Evolutionary conservation across 805 yeast species (phyloP).

Genomic region (Saturnispora silvae): DNA sequence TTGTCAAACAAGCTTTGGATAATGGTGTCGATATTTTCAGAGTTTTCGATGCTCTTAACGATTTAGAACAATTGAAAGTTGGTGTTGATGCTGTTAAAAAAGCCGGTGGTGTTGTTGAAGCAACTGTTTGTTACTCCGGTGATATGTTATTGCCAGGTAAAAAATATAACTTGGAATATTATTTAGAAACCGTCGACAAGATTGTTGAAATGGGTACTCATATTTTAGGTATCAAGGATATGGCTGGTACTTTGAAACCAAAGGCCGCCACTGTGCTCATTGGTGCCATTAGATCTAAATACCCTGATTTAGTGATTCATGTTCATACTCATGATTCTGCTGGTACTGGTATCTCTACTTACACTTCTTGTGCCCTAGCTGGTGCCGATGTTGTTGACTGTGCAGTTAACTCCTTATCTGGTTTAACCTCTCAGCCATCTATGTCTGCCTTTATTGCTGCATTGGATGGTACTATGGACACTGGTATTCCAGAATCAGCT

Average conservation of each 20-base stretch:
- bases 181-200: constrained; percentile 67
- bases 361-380: constrained; percentile 87
- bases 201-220: constrained; percentile 94
- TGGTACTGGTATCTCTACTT: constrained; percentile 97
- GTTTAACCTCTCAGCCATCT: constrained; percentile 97
- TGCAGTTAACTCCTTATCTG: constrained; percentile 95
- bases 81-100: constrained; percentile 97
- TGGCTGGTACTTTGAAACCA: constrained; percentile 99
- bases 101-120: constrained; percentile 98
- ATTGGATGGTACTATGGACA: constrained; percentile 72
- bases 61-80: constrained; percentile 89
- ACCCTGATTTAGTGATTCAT: constrained; percentile 93
- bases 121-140: constrained; percentile 97
- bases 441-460: constrained; percentile 89
- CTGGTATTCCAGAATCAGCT: constrained; percentile 55
- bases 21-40: constrained; percentile 96
- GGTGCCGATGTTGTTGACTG: constrained; percentile 99
- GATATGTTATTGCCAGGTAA: constrained; percentile 94
- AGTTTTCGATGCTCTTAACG: constrained; percentile 95
- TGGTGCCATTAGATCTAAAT: constrained; percentile 69
- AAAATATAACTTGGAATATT: constrained; percentile 91
- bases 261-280: constrained; percentile 78
- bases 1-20: constrained; percentile 88
- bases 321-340: constrained; percentile 99
- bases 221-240: constrained; percentile 93